phyloP scores from a whole-genome alignment of 192 early-diverging fungal genomes.

The Entomortierella lignicola region DNA sequence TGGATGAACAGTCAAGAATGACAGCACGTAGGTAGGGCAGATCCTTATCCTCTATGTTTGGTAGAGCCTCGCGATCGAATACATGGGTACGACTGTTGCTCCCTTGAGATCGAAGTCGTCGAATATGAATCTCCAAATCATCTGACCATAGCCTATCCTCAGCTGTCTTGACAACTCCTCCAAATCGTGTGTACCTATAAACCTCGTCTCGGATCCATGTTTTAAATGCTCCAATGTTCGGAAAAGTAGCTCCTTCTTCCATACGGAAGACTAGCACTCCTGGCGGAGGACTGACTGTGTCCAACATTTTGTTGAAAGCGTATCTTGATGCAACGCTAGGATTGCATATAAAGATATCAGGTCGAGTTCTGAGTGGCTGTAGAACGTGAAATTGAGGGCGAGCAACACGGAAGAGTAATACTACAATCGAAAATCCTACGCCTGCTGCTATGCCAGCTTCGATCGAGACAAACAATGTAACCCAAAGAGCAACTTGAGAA shows the following conservation, averaged over 20 bases:
- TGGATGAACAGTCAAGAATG: slow-evolving; percentile 82
- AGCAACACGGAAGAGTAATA: slow-evolving; percentile 82
- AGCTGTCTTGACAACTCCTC: slow-evolving; percentile 6
- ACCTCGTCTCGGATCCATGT: slow-evolving; percentile 53
- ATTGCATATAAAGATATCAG: slow-evolving; percentile 12
- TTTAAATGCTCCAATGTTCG: slow-evolving; percentile 71
- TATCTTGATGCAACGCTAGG: background rate
- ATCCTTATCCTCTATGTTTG: slow-evolving; percentile 37
- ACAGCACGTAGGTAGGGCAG: slow-evolving; percentile 70
- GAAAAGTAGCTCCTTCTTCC: slow-evolving; percentile 71
- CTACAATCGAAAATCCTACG: slow-evolving; percentile 71
- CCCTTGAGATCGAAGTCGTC: slow-evolving; percentile 39
- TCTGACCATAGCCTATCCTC: slow-evolving; percentile 28
- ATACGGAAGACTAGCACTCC: slow-evolving; percentile 76
- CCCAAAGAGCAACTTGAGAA: slow-evolving; percentile 37
- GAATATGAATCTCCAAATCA: slow-evolving; percentile 25
- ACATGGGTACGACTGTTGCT: background rate
- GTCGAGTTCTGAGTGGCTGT: slow-evolving; percentile 23
- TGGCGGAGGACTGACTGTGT: slow-evolving; percentile 51
- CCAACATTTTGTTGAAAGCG: background rate
- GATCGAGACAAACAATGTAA: slow-evolving; percentile 68
- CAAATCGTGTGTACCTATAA: slow-evolving; percentile 17
- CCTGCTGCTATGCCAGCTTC: slow-evolving; percentile 81
- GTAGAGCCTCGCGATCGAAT: background rate
- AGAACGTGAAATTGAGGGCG: slow-evolving; percentile 64